A percentile compares a stretch with the other conserved stretches of the same genome.
Conservation (phyloP, 176 grass and related monocot species). For the Avena insularis region DNA sequence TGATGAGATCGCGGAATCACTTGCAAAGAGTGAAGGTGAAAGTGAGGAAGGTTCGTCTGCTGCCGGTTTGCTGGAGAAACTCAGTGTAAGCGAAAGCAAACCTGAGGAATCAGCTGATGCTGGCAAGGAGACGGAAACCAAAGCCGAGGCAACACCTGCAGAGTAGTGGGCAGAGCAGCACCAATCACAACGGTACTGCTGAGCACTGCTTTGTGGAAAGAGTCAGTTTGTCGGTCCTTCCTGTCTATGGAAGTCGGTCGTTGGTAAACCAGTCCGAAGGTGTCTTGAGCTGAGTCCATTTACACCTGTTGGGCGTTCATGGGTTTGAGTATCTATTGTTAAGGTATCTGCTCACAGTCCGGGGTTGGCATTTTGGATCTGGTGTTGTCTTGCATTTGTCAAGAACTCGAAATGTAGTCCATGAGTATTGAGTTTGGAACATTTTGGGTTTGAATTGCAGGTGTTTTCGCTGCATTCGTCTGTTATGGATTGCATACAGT, state of each 20-base stretch:
- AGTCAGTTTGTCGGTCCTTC: slow-evolving; percentile 22
- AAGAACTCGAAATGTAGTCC: slow-evolving; percentile 38
- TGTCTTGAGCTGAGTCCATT: slow-evolving; percentile 31
- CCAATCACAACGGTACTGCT: background rate
- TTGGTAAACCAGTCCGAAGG: slow-evolving; percentile 22
- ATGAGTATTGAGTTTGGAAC: slow-evolving; percentile 36
- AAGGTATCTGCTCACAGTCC: slow-evolving; percentile 14
- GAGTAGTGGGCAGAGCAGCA: slow-evolving; percentile 34
- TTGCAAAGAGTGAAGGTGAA: slow-evolving; percentile 49
- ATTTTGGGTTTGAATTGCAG: slow-evolving; percentile 7
- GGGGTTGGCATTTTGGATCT: slow-evolving; percentile 26
- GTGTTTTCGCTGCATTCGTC: slow-evolving; percentile 27
- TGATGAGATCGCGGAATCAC: slow-evolving; percentile 62
- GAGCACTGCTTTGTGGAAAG: slow-evolving; percentile 7
- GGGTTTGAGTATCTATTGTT: slow-evolving; percentile 26
- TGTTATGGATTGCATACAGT: slow-evolving; percentile 21
- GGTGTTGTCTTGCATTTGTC: slow-evolving; percentile 35
- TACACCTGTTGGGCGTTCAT: background rate
- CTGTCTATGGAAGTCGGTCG: slow-evolving; percentile 1
- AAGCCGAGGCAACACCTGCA: background rate
- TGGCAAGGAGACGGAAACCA: slow-evolving; percentile 36
- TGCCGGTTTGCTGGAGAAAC: slow-evolving; percentile 59
- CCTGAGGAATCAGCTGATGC: slow-evolving; percentile 36
- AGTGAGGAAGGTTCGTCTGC: slow-evolving; percentile 43
- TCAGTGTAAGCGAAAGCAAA: slow-evolving; percentile 58